phyloP scores from a whole-genome alignment of 2,329 filamentous ascomycete species.

The Hymenoscyphus fraxineus region DNA sequence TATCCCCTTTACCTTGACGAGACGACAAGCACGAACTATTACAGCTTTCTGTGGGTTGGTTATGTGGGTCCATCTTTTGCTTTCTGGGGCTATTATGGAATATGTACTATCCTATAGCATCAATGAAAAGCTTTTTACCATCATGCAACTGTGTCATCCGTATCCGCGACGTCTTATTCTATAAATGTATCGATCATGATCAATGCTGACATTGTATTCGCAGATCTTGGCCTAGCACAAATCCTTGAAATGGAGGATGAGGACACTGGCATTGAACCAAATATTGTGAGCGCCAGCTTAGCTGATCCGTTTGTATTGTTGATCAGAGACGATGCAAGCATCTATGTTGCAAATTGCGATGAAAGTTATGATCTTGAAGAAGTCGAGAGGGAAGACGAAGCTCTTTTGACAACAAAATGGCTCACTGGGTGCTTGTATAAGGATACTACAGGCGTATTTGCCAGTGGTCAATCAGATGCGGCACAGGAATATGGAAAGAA shows the following conservation, averaged over 20 bases:
- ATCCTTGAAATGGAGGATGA: conserved; percentile 93
- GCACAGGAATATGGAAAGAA: conserved; percentile 42
- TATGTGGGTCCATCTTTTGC: conserved; percentile 18
- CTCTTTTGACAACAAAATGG: conserved; percentile 65
- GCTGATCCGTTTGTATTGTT: conserved; percentile 82
- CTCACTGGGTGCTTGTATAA: conserved; percentile 77
- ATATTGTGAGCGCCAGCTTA: conserved; percentile 77
- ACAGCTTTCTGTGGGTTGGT: conserved; percentile 9
- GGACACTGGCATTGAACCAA: conserved; percentile 75
- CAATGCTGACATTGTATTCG: conserved; percentile 18
- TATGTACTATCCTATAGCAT: conserved; percentile 38
- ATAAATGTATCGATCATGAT: conserved; percentile 3
- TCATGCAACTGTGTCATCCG: conserved; percentile 31
- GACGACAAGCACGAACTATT: conserved; percentile 17
- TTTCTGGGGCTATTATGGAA: conserved; percentile 35
- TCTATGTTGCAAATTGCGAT: conserved; percentile 76
- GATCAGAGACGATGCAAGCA: conserved; percentile 76
- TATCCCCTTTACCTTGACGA: conserved; percentile 10
- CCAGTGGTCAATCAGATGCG: conserved; percentile 40
- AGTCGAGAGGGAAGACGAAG: conserved; percentile 59
- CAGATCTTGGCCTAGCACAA: conserved; percentile 81
- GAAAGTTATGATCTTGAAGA: conserved; percentile 82
- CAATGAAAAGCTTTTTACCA: conserved; percentile 38
- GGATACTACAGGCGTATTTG: conserved; percentile 58
- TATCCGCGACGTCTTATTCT: conserved; percentile 20